Conservation (phyloP, 208 protist species). For the Blastocrithidia nonstop region DNA sequence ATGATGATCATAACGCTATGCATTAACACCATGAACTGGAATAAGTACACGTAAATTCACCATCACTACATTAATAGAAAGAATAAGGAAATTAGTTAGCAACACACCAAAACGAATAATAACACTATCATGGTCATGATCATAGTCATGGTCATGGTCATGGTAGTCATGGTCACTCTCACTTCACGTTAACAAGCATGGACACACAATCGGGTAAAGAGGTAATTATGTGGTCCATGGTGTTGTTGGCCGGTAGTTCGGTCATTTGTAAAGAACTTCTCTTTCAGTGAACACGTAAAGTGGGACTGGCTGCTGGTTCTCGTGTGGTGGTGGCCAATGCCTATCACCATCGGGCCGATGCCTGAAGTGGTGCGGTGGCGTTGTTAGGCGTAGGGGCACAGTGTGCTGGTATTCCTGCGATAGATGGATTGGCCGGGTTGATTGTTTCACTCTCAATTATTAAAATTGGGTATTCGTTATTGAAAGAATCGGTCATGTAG, state of each 20-base stretch:
- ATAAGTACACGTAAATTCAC: no score
- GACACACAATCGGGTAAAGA: conserved; percentile 32
- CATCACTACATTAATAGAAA: conserved; percentile 5
- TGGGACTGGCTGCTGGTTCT: conserved; percentile 54
- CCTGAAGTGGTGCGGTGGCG: conserved; percentile 71
- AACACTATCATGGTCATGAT: conserved; percentile 4
- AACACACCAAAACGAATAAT: background rate
- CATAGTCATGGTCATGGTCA: conserved; percentile 11
- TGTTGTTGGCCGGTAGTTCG: conserved; percentile 34
- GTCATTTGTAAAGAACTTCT: conserved; percentile 69
- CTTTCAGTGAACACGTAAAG: conserved; percentile 62
- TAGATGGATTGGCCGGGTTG: conserved; percentile 66
- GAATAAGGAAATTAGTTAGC: background rate
- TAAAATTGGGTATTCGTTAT: conserved; percentile 55
- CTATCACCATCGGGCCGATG: conserved; percentile 80
- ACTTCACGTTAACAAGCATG: conserved; percentile 47
- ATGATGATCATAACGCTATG: no score
- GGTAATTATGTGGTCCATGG: conserved; percentile 73
- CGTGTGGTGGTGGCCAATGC: conserved; percentile 79
- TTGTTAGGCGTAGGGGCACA: conserved; percentile 65
- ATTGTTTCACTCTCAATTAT: conserved; percentile 65
- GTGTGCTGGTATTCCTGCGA: conserved; percentile 39
- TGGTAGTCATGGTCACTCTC: conserved; percentile 46
- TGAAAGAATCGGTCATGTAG: conserved; percentile 44
- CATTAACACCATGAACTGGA: no score